Evolutionary conservation across 2,329 filamentous ascomycete genomes (phyloP).

Genomic region (Exophiala dermatitidis): DNA sequence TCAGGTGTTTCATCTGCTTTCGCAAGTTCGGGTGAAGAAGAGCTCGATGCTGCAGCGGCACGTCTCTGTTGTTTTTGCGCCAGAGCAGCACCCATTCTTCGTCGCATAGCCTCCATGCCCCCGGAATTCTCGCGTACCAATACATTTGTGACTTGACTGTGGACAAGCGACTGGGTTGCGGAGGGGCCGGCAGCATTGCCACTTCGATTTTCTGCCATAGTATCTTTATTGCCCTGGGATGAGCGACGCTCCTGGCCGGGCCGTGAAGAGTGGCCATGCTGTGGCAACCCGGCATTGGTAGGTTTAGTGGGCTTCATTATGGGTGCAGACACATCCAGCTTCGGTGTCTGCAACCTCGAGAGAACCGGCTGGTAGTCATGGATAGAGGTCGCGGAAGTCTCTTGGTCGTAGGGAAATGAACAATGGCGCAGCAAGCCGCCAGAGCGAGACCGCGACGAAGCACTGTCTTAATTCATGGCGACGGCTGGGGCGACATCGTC

Average conservation of each 20-base stretch:
- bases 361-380: conserved; percentile 12
- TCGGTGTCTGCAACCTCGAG: conserved; percentile 21
- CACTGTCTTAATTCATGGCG: neutral
- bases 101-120: conserved; percentile 24
- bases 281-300: conserved; percentile 12
- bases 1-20: conserved; percentile 21
- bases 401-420: neutral
- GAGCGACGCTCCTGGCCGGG: conserved; percentile 9
- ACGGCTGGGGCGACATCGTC: neutral
- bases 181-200: neutral
- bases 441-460: neutral
- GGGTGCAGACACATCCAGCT: conserved; percentile 18
- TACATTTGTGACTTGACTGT: conserved; percentile 17
- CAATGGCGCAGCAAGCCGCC: neutral
- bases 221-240: conserved; percentile 6
- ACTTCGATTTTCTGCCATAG: conserved; percentile 4
- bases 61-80: conserved; percentile 25
- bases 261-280: conserved; percentile 18
- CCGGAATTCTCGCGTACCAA: conserved; percentile 11
- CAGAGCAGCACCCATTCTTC: conserved; percentile 23
- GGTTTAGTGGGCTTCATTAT: conserved; percentile 23
- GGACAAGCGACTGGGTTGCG: conserved; percentile 8
- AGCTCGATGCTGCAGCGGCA: conserved; percentile 29
- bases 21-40: conserved; percentile 21
- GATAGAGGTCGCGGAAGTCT: conserved; percentile 1